Conservation (phyloP, 1,139 yeast genomes). For the Wickerhamomyces sp. region DNA sequence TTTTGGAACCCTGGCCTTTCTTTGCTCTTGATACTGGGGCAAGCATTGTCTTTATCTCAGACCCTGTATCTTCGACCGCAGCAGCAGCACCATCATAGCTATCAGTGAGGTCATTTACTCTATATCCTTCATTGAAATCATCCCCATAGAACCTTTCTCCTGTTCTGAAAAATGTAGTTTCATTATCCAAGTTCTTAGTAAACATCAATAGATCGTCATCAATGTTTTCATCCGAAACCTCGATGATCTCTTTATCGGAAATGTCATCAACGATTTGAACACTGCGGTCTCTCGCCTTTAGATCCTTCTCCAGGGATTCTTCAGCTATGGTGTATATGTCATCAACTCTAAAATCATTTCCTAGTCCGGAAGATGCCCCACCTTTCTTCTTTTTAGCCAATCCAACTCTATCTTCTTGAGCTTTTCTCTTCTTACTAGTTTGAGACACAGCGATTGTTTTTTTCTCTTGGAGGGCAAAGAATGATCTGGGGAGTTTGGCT, state of each 20-base stretch:
- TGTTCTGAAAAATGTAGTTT: constrained; percentile 1
- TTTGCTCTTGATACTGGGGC: constrained; percentile 1
- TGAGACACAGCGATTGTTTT: background rate
- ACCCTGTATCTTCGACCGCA: constrained; percentile 1
- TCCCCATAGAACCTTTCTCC: background rate
- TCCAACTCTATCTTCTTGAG: constrained; percentile 11
- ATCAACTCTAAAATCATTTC: background rate
- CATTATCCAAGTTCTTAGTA: background rate
- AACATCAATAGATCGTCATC: constrained; percentile 2
- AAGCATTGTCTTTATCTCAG: constrained; percentile 10
- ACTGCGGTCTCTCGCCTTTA: background rate
- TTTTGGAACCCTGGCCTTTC: no score
- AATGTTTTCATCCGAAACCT: background rate
- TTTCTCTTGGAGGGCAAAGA: constrained; percentile 12
- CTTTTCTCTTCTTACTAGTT: background rate
- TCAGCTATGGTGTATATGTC: constrained; percentile 1
- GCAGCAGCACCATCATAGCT: background rate
- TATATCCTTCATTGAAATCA: no score
- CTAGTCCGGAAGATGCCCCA: background rate
- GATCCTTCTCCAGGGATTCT: background rate
- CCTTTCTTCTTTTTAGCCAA: constrained; percentile 16
- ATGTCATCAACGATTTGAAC: background rate
- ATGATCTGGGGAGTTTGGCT: constrained; percentile 20
- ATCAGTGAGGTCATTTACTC: background rate
- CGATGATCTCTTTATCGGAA: background rate